Evolutionary conservation across 352 stramenopile genomes (phyloP).

Genomic region (Phytophthora crassamura): DNA sequence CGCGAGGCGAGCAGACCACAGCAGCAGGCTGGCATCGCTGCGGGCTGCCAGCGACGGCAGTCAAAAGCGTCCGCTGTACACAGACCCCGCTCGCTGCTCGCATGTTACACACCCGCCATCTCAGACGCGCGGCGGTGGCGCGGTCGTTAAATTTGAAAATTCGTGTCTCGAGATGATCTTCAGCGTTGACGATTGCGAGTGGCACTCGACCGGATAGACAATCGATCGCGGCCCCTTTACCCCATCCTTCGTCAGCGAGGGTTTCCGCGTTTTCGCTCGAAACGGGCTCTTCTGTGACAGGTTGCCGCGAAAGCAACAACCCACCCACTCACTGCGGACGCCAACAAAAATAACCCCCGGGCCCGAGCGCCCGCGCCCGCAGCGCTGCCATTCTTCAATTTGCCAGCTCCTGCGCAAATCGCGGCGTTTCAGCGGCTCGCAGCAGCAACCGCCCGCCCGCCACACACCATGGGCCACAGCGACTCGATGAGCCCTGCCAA

Average conservation of each 20-base stretch:
- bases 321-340: constrained; percentile 7
- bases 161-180: constrained; percentile 30
- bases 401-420: constrained; percentile 42
- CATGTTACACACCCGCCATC: constrained; percentile 47
- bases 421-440: constrained; percentile 25
- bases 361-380: constrained; percentile 12
- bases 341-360: constrained; percentile 44
- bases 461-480: constrained; percentile 50
- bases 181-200: constrained; percentile 3
- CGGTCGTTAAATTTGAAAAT: constrained; percentile 34
- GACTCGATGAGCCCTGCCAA: constrained; percentile 55
- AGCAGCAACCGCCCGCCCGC: constrained; percentile 10
- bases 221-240: constrained; percentile 13
- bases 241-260: constrained; percentile 21
- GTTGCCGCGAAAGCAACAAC: constrained; percentile 3
- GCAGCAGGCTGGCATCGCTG: constrained; percentile 8
- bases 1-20: constrained; percentile 31
- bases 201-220: constrained; percentile 21
- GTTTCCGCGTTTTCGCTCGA: constrained; percentile 43
- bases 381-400: constrained; percentile 61
- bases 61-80: constrained; percentile 14
- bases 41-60: constrained; percentile 24
- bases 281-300: constrained; percentile 33
- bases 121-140: constrained; percentile 27
- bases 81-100: constrained; percentile 12